Evolutionary conservation across 1,284 basidiomycete genomes (phyloP).

Genomic region (Rhodotorula glutinis): DNA sequence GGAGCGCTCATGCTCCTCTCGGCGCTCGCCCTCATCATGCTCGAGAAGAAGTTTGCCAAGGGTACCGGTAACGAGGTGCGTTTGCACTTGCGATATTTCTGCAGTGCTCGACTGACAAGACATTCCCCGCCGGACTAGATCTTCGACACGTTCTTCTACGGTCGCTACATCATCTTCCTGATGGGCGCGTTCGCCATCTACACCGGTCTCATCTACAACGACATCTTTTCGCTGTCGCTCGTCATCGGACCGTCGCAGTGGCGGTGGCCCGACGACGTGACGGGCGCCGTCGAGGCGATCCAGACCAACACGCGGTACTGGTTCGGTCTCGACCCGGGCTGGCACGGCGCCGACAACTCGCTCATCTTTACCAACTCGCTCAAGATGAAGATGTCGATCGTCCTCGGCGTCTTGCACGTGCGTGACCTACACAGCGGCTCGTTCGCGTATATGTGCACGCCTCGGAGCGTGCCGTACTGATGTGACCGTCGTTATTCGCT

Average conservation of each 20-base stretch:
- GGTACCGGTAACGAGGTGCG: constrained; percentile 69
- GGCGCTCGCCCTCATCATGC: constrained; percentile 78
- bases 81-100: constrained; percentile 22
- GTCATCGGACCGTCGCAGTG: constrained; percentile 87
- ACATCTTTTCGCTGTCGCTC: constrained; percentile 93
- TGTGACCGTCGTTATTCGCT: background rate
- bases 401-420: constrained; percentile 94
- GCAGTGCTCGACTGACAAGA: background rate
- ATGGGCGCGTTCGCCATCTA: constrained; percentile 77
- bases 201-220: constrained; percentile 98
- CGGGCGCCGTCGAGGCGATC: constrained; percentile 57
- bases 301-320: constrained; percentile 72
- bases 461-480: background rate
- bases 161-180: constrained; percentile 84
- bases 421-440: constrained; percentile 48
- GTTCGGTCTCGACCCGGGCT: constrained; percentile 91
- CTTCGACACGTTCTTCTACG: constrained; percentile 81
- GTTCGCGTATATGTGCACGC: no score
- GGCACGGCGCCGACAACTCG: constrained; percentile 90
- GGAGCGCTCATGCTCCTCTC: constrained; percentile 77
- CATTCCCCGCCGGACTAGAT: constrained; percentile 61
- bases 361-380: constrained; percentile 97
- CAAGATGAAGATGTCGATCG: constrained; percentile 99
- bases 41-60: constrained; percentile 76
- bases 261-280: constrained; percentile 62